Evolutionary conservation across 192 early-diverging fungal genomes (phyloP).

Genomic region (Backusella sp.): DNA sequence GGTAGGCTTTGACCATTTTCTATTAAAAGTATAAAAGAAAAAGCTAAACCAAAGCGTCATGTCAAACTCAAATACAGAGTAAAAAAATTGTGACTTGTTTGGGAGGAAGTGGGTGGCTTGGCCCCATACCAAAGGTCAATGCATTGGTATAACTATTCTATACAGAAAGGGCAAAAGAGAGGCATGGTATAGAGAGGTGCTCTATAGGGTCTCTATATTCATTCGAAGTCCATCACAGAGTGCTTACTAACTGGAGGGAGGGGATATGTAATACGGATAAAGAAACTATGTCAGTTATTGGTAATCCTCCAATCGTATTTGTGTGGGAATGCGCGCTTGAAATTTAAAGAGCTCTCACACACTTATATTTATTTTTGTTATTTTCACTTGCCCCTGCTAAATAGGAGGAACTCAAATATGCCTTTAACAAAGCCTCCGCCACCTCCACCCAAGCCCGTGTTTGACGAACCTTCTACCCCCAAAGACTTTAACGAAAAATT

Average conservation of each 20-base stretch:
- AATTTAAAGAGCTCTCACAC: not conserved
- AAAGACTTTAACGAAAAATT: constrained; percentile 44
- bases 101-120: not conserved
- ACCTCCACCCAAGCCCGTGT: constrained; percentile 35
- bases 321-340: not conserved
- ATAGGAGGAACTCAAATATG: constrained; percentile 9
- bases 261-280: not conserved
- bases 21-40: not conserved
- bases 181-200: not conserved
- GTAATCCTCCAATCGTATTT: not conserved
- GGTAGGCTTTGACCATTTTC: constrained; percentile 71
- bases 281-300: not conserved
- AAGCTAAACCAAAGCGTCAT: not conserved
- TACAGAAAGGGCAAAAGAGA: not conserved
- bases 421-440: constrained; percentile 36
- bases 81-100: constrained; percentile 15
- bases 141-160: not conserved
- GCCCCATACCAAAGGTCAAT: not conserved
- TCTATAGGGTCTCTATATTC: too few species aligned
- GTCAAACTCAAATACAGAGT: not conserved
- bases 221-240: not conserved
- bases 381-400: constrained; percentile 1
- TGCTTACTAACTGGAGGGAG: not conserved
- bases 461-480: constrained; percentile 38
- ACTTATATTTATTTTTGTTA: not conserved